Evolutionary conservation across 2,329 filamentous ascomycete species (phyloP).

Genomic region (Chalaropsis thielavioides): DNA sequence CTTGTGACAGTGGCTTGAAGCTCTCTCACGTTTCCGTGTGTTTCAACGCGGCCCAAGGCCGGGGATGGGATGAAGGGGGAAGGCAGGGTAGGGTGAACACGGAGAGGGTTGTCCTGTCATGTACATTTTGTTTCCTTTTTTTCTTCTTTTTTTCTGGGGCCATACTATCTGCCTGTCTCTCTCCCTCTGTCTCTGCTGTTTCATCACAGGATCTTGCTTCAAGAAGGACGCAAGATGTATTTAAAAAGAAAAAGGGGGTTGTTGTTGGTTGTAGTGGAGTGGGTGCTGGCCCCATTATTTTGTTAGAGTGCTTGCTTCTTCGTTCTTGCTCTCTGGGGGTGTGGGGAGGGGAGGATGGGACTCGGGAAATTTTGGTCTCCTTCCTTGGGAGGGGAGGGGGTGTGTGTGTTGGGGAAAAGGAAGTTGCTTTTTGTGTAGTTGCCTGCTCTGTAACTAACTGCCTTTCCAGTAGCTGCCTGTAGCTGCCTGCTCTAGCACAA

Average conservation of each 20-base stretch:
- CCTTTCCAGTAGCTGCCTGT: too few species aligned
- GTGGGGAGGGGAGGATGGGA: too few species aligned
- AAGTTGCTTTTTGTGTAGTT: too few species aligned
- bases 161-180: too few species aligned
- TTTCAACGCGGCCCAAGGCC: background rate
- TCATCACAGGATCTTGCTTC: background rate
- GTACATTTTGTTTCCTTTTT: too few species aligned
- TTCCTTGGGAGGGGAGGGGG: too few species aligned
- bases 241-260: background rate
- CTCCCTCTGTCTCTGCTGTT: background rate
- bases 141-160: too few species aligned
- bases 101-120: background rate
- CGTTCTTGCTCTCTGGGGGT: background rate
- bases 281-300: background rate
- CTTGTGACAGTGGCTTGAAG: background rate
- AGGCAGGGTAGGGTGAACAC: background rate
- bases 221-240: background rate
- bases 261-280: background rate
- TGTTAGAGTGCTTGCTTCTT: background rate
- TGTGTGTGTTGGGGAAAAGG: too few species aligned
- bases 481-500: too few species aligned
- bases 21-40: background rate
- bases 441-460: too few species aligned
- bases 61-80: background rate
- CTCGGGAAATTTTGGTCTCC: too few species aligned